Conservation (phyloP, 805 yeast species). For the Tetrapisispora arboricola region DNA sequence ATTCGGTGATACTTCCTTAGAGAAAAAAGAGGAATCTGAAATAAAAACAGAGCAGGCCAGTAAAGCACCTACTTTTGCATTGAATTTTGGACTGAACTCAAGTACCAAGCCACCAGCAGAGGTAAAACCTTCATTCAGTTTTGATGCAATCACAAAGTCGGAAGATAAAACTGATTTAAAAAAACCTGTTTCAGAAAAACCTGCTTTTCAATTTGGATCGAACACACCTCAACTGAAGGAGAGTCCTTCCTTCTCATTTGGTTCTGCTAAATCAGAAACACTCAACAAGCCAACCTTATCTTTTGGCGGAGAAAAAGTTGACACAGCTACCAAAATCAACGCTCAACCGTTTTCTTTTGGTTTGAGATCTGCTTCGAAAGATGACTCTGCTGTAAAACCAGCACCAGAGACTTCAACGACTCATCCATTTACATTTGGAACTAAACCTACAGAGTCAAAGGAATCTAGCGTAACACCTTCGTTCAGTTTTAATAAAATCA, state of each 20-base stretch:
- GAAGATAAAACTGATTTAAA: not conserved
- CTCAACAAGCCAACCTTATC: not conserved
- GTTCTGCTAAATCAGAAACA: slow-evolving; percentile 1
- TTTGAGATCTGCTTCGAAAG: no score
- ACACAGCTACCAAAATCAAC: not conserved
- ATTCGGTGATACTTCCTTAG: slow-evolving; percentile 1
- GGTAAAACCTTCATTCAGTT: slow-evolving; percentile 5
- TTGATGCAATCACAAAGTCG: slow-evolving; percentile 1
- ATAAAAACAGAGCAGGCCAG: not conserved
- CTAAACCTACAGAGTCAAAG: slow-evolving; percentile 10
- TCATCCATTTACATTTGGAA: slow-evolving; percentile 13
- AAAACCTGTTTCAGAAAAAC: no score
- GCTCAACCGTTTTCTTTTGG: not conserved
- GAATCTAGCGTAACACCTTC: not conserved
- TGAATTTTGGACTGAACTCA: slow-evolving; percentile 19
- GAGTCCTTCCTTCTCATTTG: no score
- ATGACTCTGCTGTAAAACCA: no score
- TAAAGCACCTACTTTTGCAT: not conserved
- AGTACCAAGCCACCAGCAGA: slow-evolving; percentile 1
- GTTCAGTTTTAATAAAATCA: slow-evolving; percentile 18
- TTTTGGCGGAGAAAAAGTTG: not conserved
- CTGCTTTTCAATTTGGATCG: no score
- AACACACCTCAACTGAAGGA: no score
- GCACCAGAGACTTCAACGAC: not conserved
- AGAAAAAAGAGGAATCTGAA: not conserved